Base-by-base conservation (phyloP, 306 rosid genomes). In the Alnus rubra region DNA sequence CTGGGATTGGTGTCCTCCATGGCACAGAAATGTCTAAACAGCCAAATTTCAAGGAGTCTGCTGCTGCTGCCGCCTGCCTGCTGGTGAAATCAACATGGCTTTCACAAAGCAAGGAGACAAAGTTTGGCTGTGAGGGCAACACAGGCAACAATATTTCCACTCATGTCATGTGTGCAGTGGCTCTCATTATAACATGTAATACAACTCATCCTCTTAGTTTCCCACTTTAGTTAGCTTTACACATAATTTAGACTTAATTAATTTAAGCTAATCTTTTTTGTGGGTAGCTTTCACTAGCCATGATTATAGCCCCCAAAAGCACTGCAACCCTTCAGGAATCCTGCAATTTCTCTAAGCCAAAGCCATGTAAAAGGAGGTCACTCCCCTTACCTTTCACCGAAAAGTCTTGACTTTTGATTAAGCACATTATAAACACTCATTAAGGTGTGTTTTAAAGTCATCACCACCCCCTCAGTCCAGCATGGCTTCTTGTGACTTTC, bases 231-330 rank as follows among this genome's bases (percentile, higher is more conserved):
- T 63, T 50, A 72, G 74, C 93, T 89, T 91, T 87, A 84, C 91
- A 87, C 88, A 86, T 89, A 83, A 80, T 63, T 8, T 64, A 56
- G 37, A 42, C 73, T 23, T 23, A 47, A 56, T 88, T 86, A 80
- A 81, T 82, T 89, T 77, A 88, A 86, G 76, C 79, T 84, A 86
- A 85, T 74, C 79, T 84, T 82, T 81, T 42, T 28, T 73, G 71
- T 55, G 42, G 67, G 78, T 82, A 83, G 89, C 90, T 87, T 88
- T 91, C 84, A 83, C 80, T 74, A 52, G 83, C 85, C 82, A 93
- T 93, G 65, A 96, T 96, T 89, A 82, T 89, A 82, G 71, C 77
- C 88, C 91, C 89, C 74, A 81, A 96, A 91, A 93, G 97, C 93
- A 87, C 82, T 79, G 91, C 89, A 84, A 60, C 50, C 5, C 82